Percentiles rank a stretch among this genome's conserved stretches.
These are phyloP conservation scores for Phlyctochytrium planicorne DNA, from an alignment of 192 early-diverging fungal species.

Conservation along the genomic window DNA sequence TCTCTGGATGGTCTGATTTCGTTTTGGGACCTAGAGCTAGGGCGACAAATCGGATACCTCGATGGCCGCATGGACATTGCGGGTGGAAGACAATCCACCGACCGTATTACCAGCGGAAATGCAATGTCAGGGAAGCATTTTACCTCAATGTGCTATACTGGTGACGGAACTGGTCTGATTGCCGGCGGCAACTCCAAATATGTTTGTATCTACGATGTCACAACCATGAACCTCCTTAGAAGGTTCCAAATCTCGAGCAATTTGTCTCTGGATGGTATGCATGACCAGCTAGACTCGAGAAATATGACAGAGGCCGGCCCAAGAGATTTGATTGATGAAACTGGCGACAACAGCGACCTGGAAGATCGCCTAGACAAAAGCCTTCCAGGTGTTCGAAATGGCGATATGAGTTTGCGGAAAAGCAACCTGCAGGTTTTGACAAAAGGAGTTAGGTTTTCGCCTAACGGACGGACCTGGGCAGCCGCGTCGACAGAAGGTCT, in stretches of 20 bases:
- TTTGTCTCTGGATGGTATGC: slow-evolving; percentile 89
- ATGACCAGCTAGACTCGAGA: slow-evolving; percentile 82
- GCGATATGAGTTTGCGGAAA: slow-evolving; percentile 79
- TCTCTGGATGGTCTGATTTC: slow-evolving; percentile 91
- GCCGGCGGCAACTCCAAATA: slow-evolving; percentile 94
- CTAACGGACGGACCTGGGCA: slow-evolving; percentile 93
- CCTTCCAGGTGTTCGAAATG: slow-evolving; percentile 84
- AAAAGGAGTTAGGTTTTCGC: slow-evolving; percentile 85
- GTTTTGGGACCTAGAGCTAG: slow-evolving; percentile 89
- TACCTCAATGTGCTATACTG: slow-evolving; percentile 89
- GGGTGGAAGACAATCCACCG: slow-evolving; percentile 78
- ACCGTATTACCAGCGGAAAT: slow-evolving; percentile 76
- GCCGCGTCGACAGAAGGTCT: slow-evolving; percentile 95
- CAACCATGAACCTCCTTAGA: slow-evolving; percentile 70
- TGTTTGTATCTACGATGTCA: slow-evolving; percentile 92
- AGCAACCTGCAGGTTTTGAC: slow-evolving; percentile 69
- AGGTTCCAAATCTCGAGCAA: slow-evolving; percentile 93
- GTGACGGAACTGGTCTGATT: slow-evolving; percentile 89
- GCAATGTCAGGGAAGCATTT: slow-evolving; percentile 83
- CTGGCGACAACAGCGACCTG: slow-evolving; percentile 77
- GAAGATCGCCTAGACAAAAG: slow-evolving; percentile 79
- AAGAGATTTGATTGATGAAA: slow-evolving; percentile 76
- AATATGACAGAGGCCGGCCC: slow-evolving; percentile 95
- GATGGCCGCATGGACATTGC: slow-evolving; percentile 93
- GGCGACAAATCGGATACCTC: slow-evolving; percentile 68